Conservation (phyloP, 768 basidiomycete species). For the Hebeloma cylindrosporum region DNA sequence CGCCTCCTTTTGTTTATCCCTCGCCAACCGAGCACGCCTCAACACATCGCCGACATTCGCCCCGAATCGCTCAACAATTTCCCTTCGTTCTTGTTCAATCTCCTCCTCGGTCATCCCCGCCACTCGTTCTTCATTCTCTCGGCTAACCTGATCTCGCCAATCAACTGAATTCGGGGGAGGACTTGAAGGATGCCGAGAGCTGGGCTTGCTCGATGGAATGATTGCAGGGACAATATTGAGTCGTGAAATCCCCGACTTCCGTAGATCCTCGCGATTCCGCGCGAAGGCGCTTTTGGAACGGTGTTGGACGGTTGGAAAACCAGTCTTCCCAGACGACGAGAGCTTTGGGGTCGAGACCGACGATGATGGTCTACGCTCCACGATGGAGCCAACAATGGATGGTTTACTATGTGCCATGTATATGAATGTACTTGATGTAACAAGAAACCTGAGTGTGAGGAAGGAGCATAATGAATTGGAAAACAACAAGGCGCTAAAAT, state of each 20-base stretch:
- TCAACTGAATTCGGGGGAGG: conserved; percentile 25
- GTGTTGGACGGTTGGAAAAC: conserved; percentile 66
- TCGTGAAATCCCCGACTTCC: conserved; percentile 22
- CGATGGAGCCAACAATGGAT: conserved; percentile 43
- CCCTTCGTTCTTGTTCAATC: conserved; percentile 58
- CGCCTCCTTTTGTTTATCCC: conserved; percentile 30
- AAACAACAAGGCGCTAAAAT: conserved; percentile 2
- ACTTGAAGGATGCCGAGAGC: not conserved
- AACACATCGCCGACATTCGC: conserved; percentile 62
- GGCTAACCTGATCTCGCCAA: conserved; percentile 58
- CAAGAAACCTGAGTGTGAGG: not conserved
- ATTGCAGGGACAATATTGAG: conserved; percentile 30
- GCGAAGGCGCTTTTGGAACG: conserved; percentile 65
- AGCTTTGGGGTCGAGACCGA: conserved; percentile 26
- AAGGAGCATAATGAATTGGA: conserved; percentile 3
- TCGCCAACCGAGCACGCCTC: conserved; percentile 50
- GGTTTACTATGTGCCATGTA: conserved; percentile 21
- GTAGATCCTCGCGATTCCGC: conserved; percentile 42
- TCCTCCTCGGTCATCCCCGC: conserved; percentile 72
- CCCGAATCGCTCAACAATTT: conserved; percentile 75
- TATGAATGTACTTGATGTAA: not conserved
- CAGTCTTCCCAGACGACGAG: conserved; percentile 36
- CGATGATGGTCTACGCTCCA: conserved; percentile 43
- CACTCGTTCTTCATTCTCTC: conserved; percentile 65
- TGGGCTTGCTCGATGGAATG: conserved; percentile 8